phyloP scores from a whole-genome alignment of 1,284 basidiomycete genomes.

The Pyrrhoderma noxium region DNA sequence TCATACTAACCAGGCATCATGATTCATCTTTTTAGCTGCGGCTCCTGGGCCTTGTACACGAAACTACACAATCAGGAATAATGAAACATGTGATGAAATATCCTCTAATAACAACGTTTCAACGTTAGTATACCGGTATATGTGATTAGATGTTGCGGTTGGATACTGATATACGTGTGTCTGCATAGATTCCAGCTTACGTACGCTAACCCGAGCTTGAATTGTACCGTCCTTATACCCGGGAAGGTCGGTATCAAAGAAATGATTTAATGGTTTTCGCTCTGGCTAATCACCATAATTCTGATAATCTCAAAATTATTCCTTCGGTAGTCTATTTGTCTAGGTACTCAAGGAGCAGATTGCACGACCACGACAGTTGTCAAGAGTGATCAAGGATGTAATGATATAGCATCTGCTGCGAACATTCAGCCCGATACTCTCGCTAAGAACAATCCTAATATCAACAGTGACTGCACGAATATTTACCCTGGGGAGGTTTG shows the following conservation, averaged over 20 bases:
- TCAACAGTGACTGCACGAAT: neutral
- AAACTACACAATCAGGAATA: constrained; percentile 33
- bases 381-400: neutral
- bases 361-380: neutral
- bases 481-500: neutral
- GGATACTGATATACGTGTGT: neutral
- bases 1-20: too few species aligned
- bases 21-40: too few species aligned
- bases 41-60: constrained; percentile 28
- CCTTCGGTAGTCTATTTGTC: neutral
- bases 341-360: neutral
- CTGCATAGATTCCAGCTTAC: constrained; percentile 39
- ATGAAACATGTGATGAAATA: constrained; percentile 42
- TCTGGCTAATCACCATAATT: neutral
- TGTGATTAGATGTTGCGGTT: neutral
- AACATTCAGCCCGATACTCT: neutral
- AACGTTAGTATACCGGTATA: constrained; percentile 27
- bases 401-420: neutral
- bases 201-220: constrained; percentile 32
- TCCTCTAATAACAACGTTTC: constrained; percentile 38
- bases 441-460: neutral
- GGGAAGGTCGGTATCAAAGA: constrained; percentile 27
- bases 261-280: too few species aligned
- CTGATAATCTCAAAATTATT: too few species aligned
- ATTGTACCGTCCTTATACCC: constrained; percentile 37